Conservation (phyloP, 2,329 filamentous ascomycete species). For the Trichoderma aggressivum region DNA sequence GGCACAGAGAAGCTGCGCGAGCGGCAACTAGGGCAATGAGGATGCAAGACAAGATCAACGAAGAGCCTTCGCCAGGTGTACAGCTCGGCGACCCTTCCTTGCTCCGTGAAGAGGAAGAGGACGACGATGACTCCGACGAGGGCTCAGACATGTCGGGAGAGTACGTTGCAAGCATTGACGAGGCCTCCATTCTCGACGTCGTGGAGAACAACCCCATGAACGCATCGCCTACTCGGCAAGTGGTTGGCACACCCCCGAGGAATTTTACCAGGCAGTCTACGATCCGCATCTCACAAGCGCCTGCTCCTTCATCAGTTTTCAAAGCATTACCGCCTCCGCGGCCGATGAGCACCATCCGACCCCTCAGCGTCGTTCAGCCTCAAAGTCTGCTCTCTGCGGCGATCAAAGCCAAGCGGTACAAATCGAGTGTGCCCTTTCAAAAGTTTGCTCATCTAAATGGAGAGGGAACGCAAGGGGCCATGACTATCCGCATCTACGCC, state of each 20-base stretch:
- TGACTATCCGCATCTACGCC: conserved; percentile 74
- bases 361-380: conserved; percentile 65
- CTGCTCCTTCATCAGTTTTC: conserved; percentile 54
- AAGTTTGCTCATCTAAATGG: conserved; percentile 73
- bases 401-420: conserved; percentile 67
- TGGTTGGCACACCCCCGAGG: conserved; percentile 62
- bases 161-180: conserved; percentile 66
- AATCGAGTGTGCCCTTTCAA: conserved; percentile 69
- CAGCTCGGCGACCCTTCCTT: conserved; percentile 48
- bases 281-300: conserved; percentile 58
- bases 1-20: conserved; percentile 58
- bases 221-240: conserved; percentile 52
- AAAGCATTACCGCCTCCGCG: conserved; percentile 68
- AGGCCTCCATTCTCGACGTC: conserved; percentile 65
- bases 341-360: conserved; percentile 61
- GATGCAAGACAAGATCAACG: conserved; percentile 39
- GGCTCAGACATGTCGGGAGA: conserved; percentile 61
- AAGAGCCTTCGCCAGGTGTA: conserved; percentile 39
- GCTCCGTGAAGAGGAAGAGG: conserved; percentile 56
- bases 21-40: conserved; percentile 47
- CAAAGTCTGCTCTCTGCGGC: conserved; percentile 69
- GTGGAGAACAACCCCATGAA: conserved; percentile 58
- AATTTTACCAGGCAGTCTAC: conserved; percentile 61
- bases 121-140: conserved; percentile 59
- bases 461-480: conserved; percentile 71